Evolutionary conservation across 202 grass and related monocot species (phyloP), one percentile per base, ranked within the genome.

Genomic region (Panicum hallii): DNA sequence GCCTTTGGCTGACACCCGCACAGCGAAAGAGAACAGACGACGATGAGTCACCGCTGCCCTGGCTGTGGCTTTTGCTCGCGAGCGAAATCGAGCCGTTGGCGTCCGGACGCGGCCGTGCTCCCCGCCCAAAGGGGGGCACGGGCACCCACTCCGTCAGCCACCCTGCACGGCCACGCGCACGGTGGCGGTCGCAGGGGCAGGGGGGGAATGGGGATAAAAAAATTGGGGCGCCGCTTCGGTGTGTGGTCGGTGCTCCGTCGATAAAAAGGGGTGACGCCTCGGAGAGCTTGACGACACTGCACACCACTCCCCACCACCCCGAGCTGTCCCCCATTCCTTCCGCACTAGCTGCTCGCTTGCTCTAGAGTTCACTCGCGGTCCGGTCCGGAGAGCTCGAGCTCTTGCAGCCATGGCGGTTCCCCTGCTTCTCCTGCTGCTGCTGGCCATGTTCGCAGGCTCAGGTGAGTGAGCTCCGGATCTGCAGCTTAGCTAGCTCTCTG

Each of bases 391-490:
- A 76, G 53, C 82, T 69, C 30, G 12, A 88, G 66, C 74, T 23
- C 36, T 30, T 47, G 48, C 88, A 16, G 67, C 75, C 75, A 93
- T 96, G 94, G 89, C 86, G 83, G 73, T 38, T 23, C 90, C 88
- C 5, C 73, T 90, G 70, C 68, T 91, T 4, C 87, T 96, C 6
- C 63, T 96, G 23, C 84, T 91, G 42, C 6, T 96, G 14, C 76
- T 93, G 57, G 69, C 84, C 89, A 79, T 87, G 78, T 89, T 89
- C 83, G n/a, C 84, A 0, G 82, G 82, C 78, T 93, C 94, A 93
- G 89, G 91, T 93, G 28, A 93, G 91, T 91, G 28, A 93, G 84
- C 87, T 70, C 58, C 81, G 77, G 14, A 65, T 81, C 81, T 74
- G 50, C 23, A 9, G 64, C 65, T 16, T 38, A 15, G 5, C 12